Conservation (phyloP, 2,329 filamentous ascomycete genomes). For the Penicillium sp. region DNA sequence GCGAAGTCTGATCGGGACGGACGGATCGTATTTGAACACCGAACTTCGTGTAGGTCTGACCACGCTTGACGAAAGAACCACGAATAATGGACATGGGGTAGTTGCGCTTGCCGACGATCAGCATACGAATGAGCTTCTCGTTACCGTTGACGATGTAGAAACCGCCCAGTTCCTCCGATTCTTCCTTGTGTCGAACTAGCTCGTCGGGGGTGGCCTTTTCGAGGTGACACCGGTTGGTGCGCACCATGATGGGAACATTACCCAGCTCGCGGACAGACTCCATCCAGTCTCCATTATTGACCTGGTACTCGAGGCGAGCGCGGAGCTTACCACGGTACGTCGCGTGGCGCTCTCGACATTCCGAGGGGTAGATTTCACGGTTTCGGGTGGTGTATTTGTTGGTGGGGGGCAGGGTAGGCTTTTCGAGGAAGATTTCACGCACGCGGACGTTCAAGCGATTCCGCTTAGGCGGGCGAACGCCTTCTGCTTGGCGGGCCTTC, state of each 20-base stretch:
- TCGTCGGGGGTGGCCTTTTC: conserved; percentile 78
- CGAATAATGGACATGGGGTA: conserved; percentile 93
- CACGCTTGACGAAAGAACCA: conserved; percentile 84
- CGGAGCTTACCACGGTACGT: conserved; percentile 86
- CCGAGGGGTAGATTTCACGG: conserved; percentile 82
- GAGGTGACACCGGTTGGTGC: conserved; percentile 88
- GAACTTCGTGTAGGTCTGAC: conserved; percentile 79
- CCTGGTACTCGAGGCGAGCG: conserved; percentile 75
- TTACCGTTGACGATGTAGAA: conserved; percentile 98
- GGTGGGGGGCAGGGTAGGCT: conserved; percentile 70
- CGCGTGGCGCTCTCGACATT: conserved; percentile 89
- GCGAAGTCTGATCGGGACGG: conserved; percentile 94
- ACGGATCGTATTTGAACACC: conserved; percentile 91
- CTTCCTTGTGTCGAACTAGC: conserved; percentile 84
- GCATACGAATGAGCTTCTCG: conserved; percentile 91
- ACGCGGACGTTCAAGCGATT: conserved; percentile 78
- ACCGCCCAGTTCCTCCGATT: conserved; percentile 91
- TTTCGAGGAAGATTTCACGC: conserved; percentile 78
- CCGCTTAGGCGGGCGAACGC: conserved; percentile 53
- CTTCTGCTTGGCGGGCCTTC: conserved; percentile 49
- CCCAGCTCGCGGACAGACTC: conserved; percentile 84
- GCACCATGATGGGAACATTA: conserved; percentile 88
- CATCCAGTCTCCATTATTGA: conserved; percentile 82
- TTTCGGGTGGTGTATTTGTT: conserved; percentile 80
- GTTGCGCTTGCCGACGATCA: conserved; percentile 86